phyloP scores from a whole-genome alignment of 2,329 filamentous ascomycete species.

The Arachnomyces sp. region DNA sequence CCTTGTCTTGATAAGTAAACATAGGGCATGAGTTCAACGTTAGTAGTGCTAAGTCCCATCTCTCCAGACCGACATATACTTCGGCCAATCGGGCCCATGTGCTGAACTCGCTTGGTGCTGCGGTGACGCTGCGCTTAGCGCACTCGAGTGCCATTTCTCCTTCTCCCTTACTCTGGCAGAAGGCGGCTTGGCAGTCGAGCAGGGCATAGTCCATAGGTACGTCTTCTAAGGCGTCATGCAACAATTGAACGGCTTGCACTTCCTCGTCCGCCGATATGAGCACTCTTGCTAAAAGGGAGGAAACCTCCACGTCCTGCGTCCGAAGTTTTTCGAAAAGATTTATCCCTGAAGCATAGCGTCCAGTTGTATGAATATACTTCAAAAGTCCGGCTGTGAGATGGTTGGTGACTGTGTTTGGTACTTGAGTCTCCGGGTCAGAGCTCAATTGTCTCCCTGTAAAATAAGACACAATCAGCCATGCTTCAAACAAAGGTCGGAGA shows the following conservation, averaged over 20 bases:
- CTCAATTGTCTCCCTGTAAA: slow-evolving; percentile 78
- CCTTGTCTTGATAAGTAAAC: slow-evolving; percentile 99
- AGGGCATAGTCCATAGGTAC: slow-evolving; percentile 97
- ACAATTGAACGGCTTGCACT: slow-evolving; percentile 81
- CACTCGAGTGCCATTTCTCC: slow-evolving; percentile 82
- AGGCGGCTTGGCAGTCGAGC: slow-evolving; percentile 87
- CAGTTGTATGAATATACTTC: slow-evolving; percentile 91
- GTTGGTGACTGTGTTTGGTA: slow-evolving; percentile 93
- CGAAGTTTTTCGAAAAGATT: slow-evolving; percentile 96
- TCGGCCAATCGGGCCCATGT: slow-evolving; percentile 93
- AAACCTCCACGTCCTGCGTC: slow-evolving; percentile 83
- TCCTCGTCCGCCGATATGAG: slow-evolving; percentile 94
- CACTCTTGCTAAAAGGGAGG: slow-evolving; percentile 82
- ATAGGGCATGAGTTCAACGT: slow-evolving; percentile 98
- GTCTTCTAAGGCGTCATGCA: slow-evolving; percentile 82
- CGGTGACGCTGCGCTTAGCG: slow-evolving; percentile 88
- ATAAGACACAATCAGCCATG: neutral
- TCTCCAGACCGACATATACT: slow-evolving; percentile 86
- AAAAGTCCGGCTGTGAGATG: slow-evolving; percentile 89
- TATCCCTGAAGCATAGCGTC: slow-evolving; percentile 87
- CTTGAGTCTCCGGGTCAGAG: slow-evolving; percentile 93
- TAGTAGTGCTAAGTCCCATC: slow-evolving; percentile 91
- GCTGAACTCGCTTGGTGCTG: slow-evolving; percentile 91
- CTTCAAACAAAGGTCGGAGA: slow-evolving; percentile 5
- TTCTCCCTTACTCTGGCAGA: slow-evolving; percentile 80